phyloP scores from a whole-genome alignment of 805 yeast genomes.

The Jamesozyma piceae region DNA sequence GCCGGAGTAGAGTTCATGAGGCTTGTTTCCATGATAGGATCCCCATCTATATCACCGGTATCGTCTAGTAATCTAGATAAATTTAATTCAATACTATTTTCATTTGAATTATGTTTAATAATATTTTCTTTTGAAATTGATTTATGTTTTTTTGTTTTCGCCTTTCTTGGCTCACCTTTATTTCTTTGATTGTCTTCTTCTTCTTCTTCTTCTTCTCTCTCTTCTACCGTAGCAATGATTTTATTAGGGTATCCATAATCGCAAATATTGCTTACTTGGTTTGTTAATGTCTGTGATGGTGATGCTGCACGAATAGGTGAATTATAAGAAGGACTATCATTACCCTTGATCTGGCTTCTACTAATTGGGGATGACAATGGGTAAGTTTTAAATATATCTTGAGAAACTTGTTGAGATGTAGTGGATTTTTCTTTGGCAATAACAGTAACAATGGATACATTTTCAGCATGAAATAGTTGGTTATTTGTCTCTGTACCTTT shows the following conservation, averaged over 20 bases:
- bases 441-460: not conserved
- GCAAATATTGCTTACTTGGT: not conserved
- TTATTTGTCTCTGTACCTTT: not conserved
- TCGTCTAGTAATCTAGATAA: conserved; percentile 10
- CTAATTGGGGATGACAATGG: conserved; percentile 11
- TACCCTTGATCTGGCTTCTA: not conserved
- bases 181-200: not conserved
- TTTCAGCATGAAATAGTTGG: not conserved
- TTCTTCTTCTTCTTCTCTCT: not conserved
- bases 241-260: not conserved
- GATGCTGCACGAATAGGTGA: not conserved
- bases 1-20: not conserved
- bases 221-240: not conserved
- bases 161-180: not conserved
- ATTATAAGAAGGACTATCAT: not conserved
- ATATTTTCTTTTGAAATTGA: not conserved
- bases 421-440: not conserved
- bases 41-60: not conserved
- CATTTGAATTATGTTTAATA: not conserved
- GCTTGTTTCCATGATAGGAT: not conserved
- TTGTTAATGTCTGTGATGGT: too few species aligned
- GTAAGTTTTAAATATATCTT: conserved; percentile 5
- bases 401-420: conserved; percentile 1
- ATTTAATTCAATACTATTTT: conserved; percentile 10
- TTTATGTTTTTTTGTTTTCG: not conserved